Base-by-base conservation (phyloP, 805 yeast genomes). In the Myxozyma vanderwaltii region DNA sequence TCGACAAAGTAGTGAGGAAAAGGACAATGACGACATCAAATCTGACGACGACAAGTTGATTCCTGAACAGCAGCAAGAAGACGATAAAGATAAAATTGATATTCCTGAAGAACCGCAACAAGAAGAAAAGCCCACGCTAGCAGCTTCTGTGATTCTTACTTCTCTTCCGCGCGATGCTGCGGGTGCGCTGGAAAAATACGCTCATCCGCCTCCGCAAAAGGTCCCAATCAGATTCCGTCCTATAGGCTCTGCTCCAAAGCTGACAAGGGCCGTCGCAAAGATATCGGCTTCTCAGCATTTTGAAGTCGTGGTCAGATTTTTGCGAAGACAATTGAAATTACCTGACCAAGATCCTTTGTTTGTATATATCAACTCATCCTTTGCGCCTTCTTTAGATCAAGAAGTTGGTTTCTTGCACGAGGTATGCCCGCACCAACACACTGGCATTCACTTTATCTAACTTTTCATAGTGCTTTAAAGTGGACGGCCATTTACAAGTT, bases 231-330 rank as follows among this genome's bases (percentile, higher is more conserved):
- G 84, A 46, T 78, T 83, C 59, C 76, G 77, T 56, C 79, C 86
- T 3, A 79, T 83, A 40, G 86, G 86, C 0, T 79, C 84, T 0
- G 78, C 86, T 0, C 79, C 79, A 0, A 71, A 75, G 1, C 72
- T 83, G 21, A 70, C 69, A n/a, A 82, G 82, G n/a, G 70, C 73
- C 1, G 75, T 77, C 13, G 79, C 79, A 61, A 76, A 71, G 48
- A 80, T 82, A 3, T 72, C 79, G 2, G 69, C 77, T 3, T 68
- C 74, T 23, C 82, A 79, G 67, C 71, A 75, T n/a, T 76, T 82
- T 41, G 72, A 79, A 3, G 78, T 80, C 1, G 71, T 83, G 31
- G 74, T 74, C 31, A 73, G 72, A 60, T 83, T 78, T 60, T 66
- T 83, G 33, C 69, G 75, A 21, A 74, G 75, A 57, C 77, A 76